These are phyloP conservation scores for Sporothrix sp. DNA, from an alignment of 2,329 filamentous ascomycete genomes.

Conservation along the genomic window DNA sequence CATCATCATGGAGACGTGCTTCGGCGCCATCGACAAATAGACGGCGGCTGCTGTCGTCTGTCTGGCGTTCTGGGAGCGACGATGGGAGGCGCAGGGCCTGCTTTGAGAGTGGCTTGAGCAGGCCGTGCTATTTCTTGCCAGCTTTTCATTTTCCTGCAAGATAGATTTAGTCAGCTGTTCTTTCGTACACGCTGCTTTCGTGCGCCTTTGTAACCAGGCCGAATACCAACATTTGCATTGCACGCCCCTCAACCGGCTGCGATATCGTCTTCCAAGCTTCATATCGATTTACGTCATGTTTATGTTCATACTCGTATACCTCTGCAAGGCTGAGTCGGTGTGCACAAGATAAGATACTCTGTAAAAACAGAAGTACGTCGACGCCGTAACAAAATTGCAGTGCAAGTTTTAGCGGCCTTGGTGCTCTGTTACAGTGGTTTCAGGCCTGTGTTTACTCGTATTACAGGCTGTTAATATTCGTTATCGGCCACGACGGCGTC, in stretches of 20 bases:
- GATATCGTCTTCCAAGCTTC: background rate
- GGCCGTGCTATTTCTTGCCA: background rate
- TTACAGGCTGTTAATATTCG: too few species aligned
- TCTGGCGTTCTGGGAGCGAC: background rate
- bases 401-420: too few species aligned
- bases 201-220: background rate
- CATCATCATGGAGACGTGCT: constrained; percentile 27
- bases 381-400: too few species aligned
- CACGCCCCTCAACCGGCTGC: background rate
- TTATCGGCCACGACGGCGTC: too few species aligned
- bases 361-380: too few species aligned
- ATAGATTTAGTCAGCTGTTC: constrained; percentile 8
- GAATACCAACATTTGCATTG: constrained; percentile 8
- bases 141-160: background rate
- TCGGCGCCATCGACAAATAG: constrained; percentile 17
- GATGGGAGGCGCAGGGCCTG: background rate
- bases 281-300: background rate
- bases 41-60: background rate
- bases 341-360: too few species aligned
- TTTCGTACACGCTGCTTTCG: constrained; percentile 5
- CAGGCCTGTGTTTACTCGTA: too few species aligned
- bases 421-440: too few species aligned
- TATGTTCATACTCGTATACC: too few species aligned
- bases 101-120: background rate
- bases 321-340: too few species aligned